Percentiles rank a stretch among this genome's conserved stretches.
Evolutionary conservation across 495 filamentous ascomycete species (phyloP).

Genomic region (Neurospora hispaniola): DNA sequence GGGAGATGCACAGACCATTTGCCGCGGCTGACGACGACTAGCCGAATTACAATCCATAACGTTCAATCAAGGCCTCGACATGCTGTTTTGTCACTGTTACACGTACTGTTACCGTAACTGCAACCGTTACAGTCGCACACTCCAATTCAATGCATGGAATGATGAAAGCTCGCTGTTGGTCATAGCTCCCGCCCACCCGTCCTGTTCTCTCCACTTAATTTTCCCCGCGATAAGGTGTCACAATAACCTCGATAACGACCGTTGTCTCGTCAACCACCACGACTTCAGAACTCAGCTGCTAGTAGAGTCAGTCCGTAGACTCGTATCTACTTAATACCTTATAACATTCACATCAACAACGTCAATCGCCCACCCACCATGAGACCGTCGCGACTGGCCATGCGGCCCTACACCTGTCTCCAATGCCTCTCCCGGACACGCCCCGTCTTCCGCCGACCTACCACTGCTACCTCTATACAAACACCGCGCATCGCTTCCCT

Average conservation of each 20-base stretch:
- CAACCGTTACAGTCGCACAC: neutral
- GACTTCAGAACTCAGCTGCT: neutral
- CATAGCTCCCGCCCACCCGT: neutral
- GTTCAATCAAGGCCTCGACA: neutral
- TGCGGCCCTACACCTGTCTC: conserved; percentile 18
- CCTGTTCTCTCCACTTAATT: neutral
- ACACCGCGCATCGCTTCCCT: neutral
- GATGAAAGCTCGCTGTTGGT: neutral
- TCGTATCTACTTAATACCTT: neutral
- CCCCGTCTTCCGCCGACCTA: neutral
- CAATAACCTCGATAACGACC: neutral
- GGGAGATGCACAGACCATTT: neutral
- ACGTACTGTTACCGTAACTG: neutral
- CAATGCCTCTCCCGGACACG: conserved; percentile 18
- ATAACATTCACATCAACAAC: neutral
- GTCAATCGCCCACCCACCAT: conserved; percentile 8
- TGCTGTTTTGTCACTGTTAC: neutral
- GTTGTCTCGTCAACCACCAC: neutral
- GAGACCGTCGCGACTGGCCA: conserved; percentile 8
- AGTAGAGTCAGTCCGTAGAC: neutral
- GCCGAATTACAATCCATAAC: neutral
- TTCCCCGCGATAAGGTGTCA: neutral
- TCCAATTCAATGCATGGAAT: no score
- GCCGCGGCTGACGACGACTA: neutral
- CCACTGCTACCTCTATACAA: neutral